Conservation (phyloP, 140 eudicot species). For the Anethum foeniculum region DNA sequence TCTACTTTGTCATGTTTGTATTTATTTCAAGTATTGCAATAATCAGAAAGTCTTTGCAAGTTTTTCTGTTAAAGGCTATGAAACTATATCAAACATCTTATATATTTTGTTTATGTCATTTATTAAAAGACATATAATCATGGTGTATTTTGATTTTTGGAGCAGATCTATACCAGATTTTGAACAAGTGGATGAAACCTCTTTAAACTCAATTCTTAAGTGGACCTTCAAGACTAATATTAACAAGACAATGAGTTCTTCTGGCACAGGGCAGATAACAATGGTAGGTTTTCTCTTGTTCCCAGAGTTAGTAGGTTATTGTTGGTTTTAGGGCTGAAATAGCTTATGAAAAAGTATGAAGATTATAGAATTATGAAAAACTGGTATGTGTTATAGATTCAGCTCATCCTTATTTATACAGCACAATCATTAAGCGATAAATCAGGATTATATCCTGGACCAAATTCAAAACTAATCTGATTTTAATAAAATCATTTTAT, state of each 20-base stretch:
- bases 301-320: conserved; percentile 5
- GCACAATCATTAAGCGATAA: not conserved
- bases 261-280: conserved; percentile 58
- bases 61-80: not conserved
- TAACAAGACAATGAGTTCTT: conserved; percentile 67
- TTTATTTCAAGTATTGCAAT: not conserved
- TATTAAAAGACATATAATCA: not conserved
- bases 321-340: not conserved
- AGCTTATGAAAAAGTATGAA: not conserved
- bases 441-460: not conserved
- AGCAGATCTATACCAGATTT: conserved; percentile 82
- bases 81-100: not conserved
- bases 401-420: not conserved
- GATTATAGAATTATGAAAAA: not conserved
- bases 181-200: conserved; percentile 50
- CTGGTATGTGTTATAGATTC: not conserved
- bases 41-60: not conserved
- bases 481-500: not conserved
- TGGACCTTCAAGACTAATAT: conserved; percentile 83
- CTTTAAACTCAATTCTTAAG: conserved; percentile 62
- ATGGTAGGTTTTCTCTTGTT: conserved; percentile 53
- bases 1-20: not conserved
- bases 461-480: not conserved
- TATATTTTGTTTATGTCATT: not conserved
- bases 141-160: conserved; percentile 14